Evolutionary conservation across 2,329 filamentous ascomycete species (phyloP).

Genomic region (Botryosphaeria dothidea): DNA sequence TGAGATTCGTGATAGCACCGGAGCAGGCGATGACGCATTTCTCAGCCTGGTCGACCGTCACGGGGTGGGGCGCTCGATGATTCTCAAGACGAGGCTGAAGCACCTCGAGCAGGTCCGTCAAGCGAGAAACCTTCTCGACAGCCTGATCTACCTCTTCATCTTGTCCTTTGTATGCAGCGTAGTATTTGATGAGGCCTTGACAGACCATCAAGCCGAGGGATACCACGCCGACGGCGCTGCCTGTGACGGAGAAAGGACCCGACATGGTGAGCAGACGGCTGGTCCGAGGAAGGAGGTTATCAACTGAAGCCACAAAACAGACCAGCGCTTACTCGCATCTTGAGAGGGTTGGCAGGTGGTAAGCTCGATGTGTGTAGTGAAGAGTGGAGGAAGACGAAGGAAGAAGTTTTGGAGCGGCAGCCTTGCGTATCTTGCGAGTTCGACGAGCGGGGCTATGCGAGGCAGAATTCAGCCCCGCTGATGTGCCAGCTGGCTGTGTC

Average conservation of each 20-base stretch:
- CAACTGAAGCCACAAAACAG: too few species aligned
- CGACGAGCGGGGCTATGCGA: not conserved
- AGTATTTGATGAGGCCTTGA: conserved; percentile 22
- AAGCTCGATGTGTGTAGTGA: too few species aligned
- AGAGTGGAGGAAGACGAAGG: not conserved
- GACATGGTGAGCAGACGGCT: conserved; percentile 4
- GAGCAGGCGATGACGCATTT: not conserved
- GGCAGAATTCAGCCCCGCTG: not conserved
- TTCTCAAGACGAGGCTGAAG: not conserved
- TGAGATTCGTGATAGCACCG: not conserved
- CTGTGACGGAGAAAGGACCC: conserved; percentile 16
- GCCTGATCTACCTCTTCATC: not conserved
- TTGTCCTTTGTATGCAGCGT: conserved; percentile 1
- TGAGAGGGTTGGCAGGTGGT: conserved; percentile 32
- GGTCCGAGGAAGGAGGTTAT: too few species aligned
- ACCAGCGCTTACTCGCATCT: too few species aligned
- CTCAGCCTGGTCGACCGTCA: not conserved
- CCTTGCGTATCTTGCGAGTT: not conserved
- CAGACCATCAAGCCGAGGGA: conserved; percentile 22
- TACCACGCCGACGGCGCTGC: conserved; percentile 21
- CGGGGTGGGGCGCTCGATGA: not conserved
- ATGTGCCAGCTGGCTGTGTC: not conserved
- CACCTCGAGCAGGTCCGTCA: not conserved
- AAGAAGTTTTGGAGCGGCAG: not conserved
- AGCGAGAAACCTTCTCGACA: not conserved